phyloP scores from a whole-genome alignment of 495 filamentous ascomycete genomes.

The Coniosporium apollinis region DNA sequence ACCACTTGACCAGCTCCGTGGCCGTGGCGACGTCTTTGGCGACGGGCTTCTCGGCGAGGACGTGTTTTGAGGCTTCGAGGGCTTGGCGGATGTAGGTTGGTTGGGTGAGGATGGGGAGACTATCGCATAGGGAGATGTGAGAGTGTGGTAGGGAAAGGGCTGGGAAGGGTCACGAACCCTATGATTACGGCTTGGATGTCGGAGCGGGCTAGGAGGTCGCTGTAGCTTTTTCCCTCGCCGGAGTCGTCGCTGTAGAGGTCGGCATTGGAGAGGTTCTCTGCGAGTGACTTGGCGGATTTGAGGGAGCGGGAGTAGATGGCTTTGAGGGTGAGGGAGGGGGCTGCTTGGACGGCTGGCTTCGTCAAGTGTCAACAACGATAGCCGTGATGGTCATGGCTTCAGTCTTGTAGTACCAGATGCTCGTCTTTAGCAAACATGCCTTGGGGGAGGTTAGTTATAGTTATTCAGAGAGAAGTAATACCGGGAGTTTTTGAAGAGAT shows the following conservation, averaged over 20 bases:
- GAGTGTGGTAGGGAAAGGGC: not conserved
- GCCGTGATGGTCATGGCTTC: too few species aligned
- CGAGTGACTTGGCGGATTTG: conserved; percentile 18
- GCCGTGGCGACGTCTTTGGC: conserved; percentile 48
- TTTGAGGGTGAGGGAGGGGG: conserved; percentile 15
- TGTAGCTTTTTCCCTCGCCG: conserved; percentile 33
- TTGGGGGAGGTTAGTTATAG: conserved; percentile 25
- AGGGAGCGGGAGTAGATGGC: conserved; percentile 27
- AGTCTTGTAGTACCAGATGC: conserved; percentile 20
- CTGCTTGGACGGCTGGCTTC: conserved; percentile 32
- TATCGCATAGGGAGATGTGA: conserved; percentile 3
- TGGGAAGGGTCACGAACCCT: conserved; percentile 24
- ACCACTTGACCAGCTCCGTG: conserved; percentile 44
- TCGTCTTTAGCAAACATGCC: conserved; percentile 30
- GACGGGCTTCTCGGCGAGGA: conserved; percentile 70
- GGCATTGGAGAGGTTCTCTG: conserved; percentile 3
- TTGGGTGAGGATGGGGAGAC: conserved; percentile 43
- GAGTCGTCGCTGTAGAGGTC: conserved; percentile 45
- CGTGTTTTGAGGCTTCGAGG: conserved; percentile 57
- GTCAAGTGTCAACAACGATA: too few species aligned
- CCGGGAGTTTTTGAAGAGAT: conserved; percentile 37
- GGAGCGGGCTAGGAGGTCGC: conserved; percentile 41
- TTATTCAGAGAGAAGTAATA: conserved; percentile 22
- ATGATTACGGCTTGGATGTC: conserved; percentile 59
- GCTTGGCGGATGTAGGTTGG: conserved; percentile 41